phyloP scores from a whole-genome alignment of 352 stramenopile genomes.

The Albugo laibachii region DNA sequence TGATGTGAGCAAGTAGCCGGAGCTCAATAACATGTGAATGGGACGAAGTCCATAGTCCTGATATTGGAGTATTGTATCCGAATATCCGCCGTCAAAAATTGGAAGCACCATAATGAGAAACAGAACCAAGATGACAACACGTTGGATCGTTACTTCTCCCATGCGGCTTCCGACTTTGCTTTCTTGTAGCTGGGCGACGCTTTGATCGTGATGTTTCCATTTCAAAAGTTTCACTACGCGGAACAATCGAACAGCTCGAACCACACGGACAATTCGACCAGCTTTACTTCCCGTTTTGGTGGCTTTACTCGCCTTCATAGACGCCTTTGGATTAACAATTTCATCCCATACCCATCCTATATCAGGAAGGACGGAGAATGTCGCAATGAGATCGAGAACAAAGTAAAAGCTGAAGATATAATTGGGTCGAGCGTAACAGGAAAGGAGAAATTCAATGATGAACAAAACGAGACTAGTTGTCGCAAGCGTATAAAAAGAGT shows the following conservation, averaged over 20 bases:
- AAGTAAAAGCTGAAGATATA: slow-evolving; percentile 88
- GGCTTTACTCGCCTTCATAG: slow-evolving; percentile 46
- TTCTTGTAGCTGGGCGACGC: slow-evolving; percentile 35
- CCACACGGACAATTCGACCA: slow-evolving; percentile 67
- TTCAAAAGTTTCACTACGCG: slow-evolving; percentile 77
- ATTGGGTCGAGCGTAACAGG: slow-evolving; percentile 42
- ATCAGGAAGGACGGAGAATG: slow-evolving; percentile 64
- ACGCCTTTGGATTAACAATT: slow-evolving; percentile 37
- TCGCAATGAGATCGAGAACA: slow-evolving; percentile 64
- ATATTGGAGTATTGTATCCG: slow-evolving; percentile 54
- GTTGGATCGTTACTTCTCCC: slow-evolving; percentile 71
- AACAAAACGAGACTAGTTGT: slow-evolving; percentile 79
- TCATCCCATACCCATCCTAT: slow-evolving; percentile 62
- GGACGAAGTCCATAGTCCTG: slow-evolving; percentile 69
- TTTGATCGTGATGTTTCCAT: slow-evolving; percentile 42
- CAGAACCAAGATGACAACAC: slow-evolving; percentile 77
- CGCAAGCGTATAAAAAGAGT: slow-evolving; percentile 67
- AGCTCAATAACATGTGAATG: slow-evolving; percentile 45
- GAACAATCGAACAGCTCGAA: slow-evolving; percentile 64
- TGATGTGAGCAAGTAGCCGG: slow-evolving; percentile 15
- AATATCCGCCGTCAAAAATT: slow-evolving; percentile 65
- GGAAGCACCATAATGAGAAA: slow-evolving; percentile 81
- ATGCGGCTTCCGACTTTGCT: slow-evolving; percentile 79
- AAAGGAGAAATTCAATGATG: slow-evolving; percentile 70
- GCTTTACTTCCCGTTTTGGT: slow-evolving; percentile 57